Evolutionary conservation across 768 basidiomycete species (phyloP).

Genomic region (Tulasnella sp.): DNA sequence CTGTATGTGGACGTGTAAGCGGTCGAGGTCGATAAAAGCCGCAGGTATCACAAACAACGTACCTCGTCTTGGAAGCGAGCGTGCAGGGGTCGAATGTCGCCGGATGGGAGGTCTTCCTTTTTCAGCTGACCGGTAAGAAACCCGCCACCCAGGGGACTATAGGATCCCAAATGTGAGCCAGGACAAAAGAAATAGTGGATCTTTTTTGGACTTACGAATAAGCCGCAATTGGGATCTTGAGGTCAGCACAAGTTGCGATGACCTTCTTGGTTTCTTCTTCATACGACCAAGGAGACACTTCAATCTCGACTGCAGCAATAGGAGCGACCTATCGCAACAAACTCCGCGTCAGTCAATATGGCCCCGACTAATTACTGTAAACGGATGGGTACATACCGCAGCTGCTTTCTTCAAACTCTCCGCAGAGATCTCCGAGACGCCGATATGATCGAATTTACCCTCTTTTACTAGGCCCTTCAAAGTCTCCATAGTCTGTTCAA

Average conservation of each 20-base stretch:
- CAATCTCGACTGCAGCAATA: constrained; percentile 57
- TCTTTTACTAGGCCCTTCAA: constrained; percentile 44
- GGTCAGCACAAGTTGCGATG: constrained; percentile 46
- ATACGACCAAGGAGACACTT: constrained; percentile 55
- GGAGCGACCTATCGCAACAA: constrained; percentile 40
- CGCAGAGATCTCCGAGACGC: not conserved
- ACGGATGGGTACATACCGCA: constrained; percentile 32
- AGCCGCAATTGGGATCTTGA: constrained; percentile 49
- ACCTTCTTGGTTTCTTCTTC: constrained; percentile 48
- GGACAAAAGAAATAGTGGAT: not conserved
- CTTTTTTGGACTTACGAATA: constrained; percentile 46
- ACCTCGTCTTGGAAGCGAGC: constrained; percentile 43
- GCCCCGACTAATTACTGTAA: no score
- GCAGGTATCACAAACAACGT: constrained; percentile 20
- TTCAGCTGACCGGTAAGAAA: constrained; percentile 48
- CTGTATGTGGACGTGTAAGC: constrained; percentile 26
- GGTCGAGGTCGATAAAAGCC: constrained; percentile 11
- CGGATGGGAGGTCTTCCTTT: constrained; percentile 35
- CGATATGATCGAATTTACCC: constrained; percentile 40
- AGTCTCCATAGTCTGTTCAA: constrained; percentile 37
- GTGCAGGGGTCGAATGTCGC: constrained; percentile 35
- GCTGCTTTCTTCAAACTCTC: constrained; percentile 27
- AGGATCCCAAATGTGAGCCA: constrained; percentile 22
- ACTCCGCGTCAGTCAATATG: not conserved
- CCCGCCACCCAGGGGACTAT: constrained; percentile 48